These are phyloP conservation scores for Synchytrium microbalum DNA, from an alignment of 371 early-diverging fungal genomes.

Conservation along the genomic window DNA sequence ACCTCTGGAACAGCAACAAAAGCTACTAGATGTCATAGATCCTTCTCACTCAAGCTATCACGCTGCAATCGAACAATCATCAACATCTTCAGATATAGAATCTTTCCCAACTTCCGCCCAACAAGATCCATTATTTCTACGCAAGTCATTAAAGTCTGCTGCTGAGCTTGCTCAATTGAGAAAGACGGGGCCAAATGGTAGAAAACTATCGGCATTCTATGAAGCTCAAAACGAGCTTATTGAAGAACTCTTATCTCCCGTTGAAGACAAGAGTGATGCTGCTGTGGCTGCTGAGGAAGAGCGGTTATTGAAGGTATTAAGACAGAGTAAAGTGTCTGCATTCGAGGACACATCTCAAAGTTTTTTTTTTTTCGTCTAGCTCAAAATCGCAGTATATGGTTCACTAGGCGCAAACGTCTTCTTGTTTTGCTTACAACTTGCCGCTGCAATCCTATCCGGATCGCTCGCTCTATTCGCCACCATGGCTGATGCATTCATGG, in stretches of 20 bases:
- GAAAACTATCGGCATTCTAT: conserved; percentile 57
- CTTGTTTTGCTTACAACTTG: conserved; percentile 70
- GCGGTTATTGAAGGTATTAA: conserved; percentile 21
- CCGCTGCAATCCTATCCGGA: conserved; percentile 73
- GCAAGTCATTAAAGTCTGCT: not conserved
- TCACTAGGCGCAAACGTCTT: conserved; percentile 72
- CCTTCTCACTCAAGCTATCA: too few relatives aligned
- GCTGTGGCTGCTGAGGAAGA: conserved; percentile 14
- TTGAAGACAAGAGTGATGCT: conserved; percentile 21
- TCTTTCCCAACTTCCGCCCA: not conserved
- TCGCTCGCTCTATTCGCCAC: conserved; percentile 86
- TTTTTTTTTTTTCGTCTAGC: conserved; percentile 19
- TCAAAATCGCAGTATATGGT: conserved; percentile 79
- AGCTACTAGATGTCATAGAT: too few relatives aligned
- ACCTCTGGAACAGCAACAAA: too few relatives aligned
- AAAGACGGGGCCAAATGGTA: conserved; percentile 3
- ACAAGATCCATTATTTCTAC: not conserved
- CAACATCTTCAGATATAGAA: too few relatives aligned
- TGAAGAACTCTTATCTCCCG: conserved; percentile 57
- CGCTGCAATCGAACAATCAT: too few relatives aligned
- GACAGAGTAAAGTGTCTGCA: conserved; percentile 41
- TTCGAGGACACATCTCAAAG: too few relatives aligned
- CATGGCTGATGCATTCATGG: conserved; percentile 91
- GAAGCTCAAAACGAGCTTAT: conserved; percentile 76
- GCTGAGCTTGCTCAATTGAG: not conserved